Percentiles rank a stretch among this genome's conserved stretches.
phyloP scores from a whole-genome alignment of 768 basidiomycete species.

The Podaxis sp. region DNA sequence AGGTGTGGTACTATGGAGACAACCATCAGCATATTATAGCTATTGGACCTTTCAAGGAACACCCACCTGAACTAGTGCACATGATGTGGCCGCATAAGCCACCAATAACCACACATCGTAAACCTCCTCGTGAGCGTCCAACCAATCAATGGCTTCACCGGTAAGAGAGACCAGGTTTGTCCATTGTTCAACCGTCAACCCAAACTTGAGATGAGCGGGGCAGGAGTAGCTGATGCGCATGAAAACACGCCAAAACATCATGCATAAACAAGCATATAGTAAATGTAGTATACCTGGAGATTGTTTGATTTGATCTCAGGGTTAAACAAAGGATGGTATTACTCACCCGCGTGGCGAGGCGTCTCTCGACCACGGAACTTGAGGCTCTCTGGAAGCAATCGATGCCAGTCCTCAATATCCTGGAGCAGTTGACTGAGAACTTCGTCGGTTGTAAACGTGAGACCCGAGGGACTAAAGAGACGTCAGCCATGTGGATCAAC shows the following conservation, averaged over 20 bases:
- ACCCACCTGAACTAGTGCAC: slow-evolving; percentile 85
- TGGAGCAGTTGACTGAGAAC: slow-evolving; percentile 59
- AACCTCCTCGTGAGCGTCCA: slow-evolving; percentile 71
- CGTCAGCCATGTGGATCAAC: neutral
- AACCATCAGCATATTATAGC: slow-evolving; percentile 11
- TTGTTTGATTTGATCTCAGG: neutral
- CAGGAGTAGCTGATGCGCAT: slow-evolving; percentile 95
- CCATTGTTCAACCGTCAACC: slow-evolving; percentile 79
- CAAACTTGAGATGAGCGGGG: slow-evolving; percentile 86
- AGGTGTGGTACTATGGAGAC: slow-evolving; percentile 79
- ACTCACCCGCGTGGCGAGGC: slow-evolving; percentile 62
- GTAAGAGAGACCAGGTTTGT: slow-evolving; percentile 65
- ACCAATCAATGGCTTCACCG: slow-evolving; percentile 84
- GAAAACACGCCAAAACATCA: slow-evolving; percentile 98
- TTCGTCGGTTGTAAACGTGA: slow-evolving; percentile 81
- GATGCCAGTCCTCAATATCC: slow-evolving; percentile 76
- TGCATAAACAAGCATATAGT: slow-evolving; percentile 83
- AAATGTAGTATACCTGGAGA: slow-evolving; percentile 78
- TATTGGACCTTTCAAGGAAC: neutral
- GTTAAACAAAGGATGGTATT: neutral
- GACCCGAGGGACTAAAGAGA: slow-evolving; percentile 69
- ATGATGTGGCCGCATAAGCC: slow-evolving; percentile 83
- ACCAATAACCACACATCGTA: slow-evolving; percentile 88
- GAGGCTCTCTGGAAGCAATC: slow-evolving; percentile 70
- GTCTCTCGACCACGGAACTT: slow-evolving; percentile 71